Evolutionary conservation across 2,329 filamentous ascomycete species (phyloP).

Genomic region (Stagonosporopsis tanaceti): DNA sequence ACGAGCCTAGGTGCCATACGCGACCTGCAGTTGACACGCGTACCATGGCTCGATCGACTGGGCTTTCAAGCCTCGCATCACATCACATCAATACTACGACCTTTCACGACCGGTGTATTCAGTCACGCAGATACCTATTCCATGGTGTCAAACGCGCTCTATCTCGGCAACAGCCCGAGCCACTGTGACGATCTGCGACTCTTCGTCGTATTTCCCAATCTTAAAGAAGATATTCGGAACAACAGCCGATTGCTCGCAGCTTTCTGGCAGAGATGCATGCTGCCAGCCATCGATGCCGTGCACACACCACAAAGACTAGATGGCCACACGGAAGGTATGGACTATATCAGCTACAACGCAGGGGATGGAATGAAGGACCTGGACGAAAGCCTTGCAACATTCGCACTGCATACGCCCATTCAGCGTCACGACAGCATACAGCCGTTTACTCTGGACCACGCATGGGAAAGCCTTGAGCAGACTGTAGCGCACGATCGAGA

Average conservation of each 20-base stretch:
- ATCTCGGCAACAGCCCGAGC: conserved; percentile 13
- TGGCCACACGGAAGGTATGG: not conserved
- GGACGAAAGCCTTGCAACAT: conserved; percentile 12
- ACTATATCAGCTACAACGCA: conserved; percentile 7
- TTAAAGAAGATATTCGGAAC: conserved; percentile 8
- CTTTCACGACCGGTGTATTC: conserved; percentile 5
- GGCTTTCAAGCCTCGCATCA: conserved; percentile 16
- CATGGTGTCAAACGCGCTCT: conserved; percentile 14
- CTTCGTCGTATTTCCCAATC: conserved; percentile 8
- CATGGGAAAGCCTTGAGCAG: conserved; percentile 9
- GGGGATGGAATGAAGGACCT: conserved; percentile 7
- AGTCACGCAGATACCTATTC: conserved; percentile 11
- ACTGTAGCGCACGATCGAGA: conserved; percentile 1
- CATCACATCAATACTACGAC: conserved; percentile 8
- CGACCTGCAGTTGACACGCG: conserved; percentile 8
- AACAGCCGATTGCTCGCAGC: conserved; percentile 12
- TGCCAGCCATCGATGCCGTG: conserved; percentile 10
- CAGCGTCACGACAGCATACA: conserved; percentile 13
- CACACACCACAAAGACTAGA: not conserved
- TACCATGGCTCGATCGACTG: conserved; percentile 17
- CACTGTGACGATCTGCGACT: conserved; percentile 12
- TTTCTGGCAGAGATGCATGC: conserved; percentile 17
- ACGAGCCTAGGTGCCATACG: conserved; percentile 14
- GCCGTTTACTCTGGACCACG: conserved; percentile 1
- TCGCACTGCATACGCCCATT: conserved; percentile 5